Evolutionary conservation across 345 rosid species (phyloP), one percentile per base, ranked within the genome.

Genomic region (Dimocarpus longan): DNA sequence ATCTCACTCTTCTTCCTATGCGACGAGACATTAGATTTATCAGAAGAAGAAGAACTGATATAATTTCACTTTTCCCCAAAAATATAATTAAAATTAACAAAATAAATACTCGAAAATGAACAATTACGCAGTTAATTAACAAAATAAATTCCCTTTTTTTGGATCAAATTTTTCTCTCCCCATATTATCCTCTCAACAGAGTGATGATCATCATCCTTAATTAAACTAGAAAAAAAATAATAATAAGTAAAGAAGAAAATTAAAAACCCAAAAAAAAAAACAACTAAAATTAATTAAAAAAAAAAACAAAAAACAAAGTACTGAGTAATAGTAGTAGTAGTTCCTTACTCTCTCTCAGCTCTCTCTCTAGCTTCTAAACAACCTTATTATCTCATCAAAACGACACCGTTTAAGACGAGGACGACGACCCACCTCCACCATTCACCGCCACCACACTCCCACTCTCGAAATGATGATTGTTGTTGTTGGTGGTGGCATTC

Each of bases 371-470:
- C 75, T 73, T 80, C 71, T 68, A 75, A 76, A 70, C 37, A 79
- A 57, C 54, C 79, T 86, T 82, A 84, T 86, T 81, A 70, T 72
- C 70, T 64, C 67, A 52, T 52, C 67, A 73, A 65, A 42, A 37
- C 65, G 28, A 69, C 50, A 22, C 26, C 39, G 66, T 40, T 24
- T 24, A 87, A 62, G 90, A 89, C 40, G 89, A 81, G n/a, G 92
- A 89, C 48, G 88, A 89, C 66, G 86, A 87, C 74, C 88, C 90
- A 5, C 54, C 71, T 1, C 24, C 71, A 10, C 52, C 32, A 43
- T 60, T 60, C 65, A 18, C 65, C 12, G 65, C 65, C 65, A 71
- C 84, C n/a, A 76, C 76, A 69, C 79, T 72, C 32, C 77, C 84
- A 73, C 74, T 78, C 67, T 74, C 82, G 26, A 80, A 82, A 64